phyloP scores from a whole-genome alignment of 202 grass and related monocot genomes.

The Cymbopogon flexuosus region DNA sequence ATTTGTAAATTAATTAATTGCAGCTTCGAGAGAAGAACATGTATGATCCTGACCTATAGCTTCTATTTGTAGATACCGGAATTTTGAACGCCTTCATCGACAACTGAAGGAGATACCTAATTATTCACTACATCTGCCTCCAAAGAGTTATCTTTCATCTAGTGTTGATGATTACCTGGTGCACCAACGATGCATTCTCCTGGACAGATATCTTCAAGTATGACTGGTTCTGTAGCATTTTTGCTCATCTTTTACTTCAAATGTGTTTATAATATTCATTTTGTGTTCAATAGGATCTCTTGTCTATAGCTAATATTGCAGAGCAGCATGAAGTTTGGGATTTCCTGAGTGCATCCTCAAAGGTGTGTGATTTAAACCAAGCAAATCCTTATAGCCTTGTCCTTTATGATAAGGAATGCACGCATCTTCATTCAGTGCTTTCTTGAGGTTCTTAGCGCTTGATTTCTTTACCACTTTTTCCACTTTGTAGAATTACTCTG shows the following conservation, averaged over 20 bases:
- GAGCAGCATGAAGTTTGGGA: constrained; percentile 98
- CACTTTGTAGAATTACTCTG: constrained; percentile 80
- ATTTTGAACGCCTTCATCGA: constrained; percentile 92
- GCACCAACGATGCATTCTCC: constrained; percentile 92
- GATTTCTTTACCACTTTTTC: constrained; percentile 10
- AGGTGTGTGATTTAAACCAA: constrained; percentile 45
- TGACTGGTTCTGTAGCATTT: constrained; percentile 25
- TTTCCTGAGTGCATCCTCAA: constrained; percentile 86
- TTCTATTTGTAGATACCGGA: constrained; percentile 71
- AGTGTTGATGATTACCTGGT: constrained; percentile 98
- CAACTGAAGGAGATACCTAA: constrained; percentile 96
- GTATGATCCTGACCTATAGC: constrained; percentile 25
- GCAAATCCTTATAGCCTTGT: constrained; percentile 22
- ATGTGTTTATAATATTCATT: constrained; percentile 32
- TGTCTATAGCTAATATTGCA: constrained; percentile 90
- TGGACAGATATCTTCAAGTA: constrained; percentile 98
- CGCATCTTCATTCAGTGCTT: constrained; percentile 10
- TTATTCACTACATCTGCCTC: constrained; percentile 91
- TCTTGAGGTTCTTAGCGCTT: constrained; percentile 31
- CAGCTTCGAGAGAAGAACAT: constrained; percentile 20
- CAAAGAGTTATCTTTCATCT: constrained; percentile 95
- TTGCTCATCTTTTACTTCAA: constrained; percentile 6
- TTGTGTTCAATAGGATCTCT: constrained; percentile 60
- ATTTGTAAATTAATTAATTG: constrained; percentile 35
- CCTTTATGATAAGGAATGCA: constrained; percentile 21